Conservation (phyloP, 306 rosid genomes). For the Senna tora region DNA sequence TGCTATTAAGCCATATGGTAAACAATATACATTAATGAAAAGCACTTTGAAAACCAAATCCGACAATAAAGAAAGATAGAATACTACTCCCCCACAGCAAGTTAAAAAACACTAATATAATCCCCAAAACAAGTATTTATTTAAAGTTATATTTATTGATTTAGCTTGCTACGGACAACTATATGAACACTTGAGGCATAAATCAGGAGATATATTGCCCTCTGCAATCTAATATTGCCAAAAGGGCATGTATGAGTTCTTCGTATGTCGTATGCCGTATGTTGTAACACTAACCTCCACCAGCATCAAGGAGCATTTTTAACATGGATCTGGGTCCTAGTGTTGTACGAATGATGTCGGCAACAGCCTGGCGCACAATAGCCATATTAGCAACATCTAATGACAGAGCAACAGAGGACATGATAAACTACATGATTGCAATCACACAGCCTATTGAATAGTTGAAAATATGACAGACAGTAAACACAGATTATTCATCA, state of each 20-base stretch:
- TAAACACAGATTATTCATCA: background rate
- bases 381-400: slow-evolving; percentile 18
- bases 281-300: slow-evolving; percentile 73
- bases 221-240: background rate
- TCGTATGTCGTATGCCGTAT: background rate
- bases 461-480: background rate
- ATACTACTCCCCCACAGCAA: background rate
- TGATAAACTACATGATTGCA: background rate
- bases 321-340: slow-evolving; percentile 97
- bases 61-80: background rate
- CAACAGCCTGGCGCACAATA: slow-evolving; percentile 69
- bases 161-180: background rate
- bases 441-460: background rate
- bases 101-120: background rate
- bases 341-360: slow-evolving; percentile 91
- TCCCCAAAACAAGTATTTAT: background rate
- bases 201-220: background rate
- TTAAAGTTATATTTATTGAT: background rate
- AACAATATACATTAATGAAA: background rate
- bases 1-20: background rate
- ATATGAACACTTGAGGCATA: background rate
- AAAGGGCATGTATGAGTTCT: background rate
- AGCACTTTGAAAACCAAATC: background rate
- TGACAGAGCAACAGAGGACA: background rate
- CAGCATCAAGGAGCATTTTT: slow-evolving; percentile 86